phyloP scores from a whole-genome alignment of 2,329 filamentous ascomycete genomes.

The Beauveria bassiana region DNA sequence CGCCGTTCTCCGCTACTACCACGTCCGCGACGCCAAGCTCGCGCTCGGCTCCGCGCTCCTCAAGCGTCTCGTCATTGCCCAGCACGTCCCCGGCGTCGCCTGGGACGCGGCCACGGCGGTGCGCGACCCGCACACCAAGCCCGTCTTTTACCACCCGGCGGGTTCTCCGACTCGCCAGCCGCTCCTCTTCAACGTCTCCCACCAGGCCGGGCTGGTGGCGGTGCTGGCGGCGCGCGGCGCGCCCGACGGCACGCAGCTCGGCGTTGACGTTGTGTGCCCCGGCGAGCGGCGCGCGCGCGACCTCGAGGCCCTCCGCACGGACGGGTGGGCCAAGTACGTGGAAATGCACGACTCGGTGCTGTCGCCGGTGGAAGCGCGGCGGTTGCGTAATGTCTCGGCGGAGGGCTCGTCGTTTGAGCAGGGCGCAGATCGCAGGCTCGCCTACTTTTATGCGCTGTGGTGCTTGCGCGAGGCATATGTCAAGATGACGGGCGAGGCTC shows the following conservation, averaged over 20 bases:
- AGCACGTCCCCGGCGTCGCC: slow-evolving; percentile 44
- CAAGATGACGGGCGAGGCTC: slow-evolving; percentile 73
- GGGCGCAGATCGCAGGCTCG: slow-evolving; percentile 38
- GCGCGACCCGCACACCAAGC: slow-evolving; percentile 48
- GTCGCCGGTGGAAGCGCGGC: slow-evolving; percentile 49
- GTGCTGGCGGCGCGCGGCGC: slow-evolving; percentile 46
- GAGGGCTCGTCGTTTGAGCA: slow-evolving; percentile 22
- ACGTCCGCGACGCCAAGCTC: slow-evolving; percentile 67
- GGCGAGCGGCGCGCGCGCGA: slow-evolving; percentile 60
- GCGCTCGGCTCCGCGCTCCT: slow-evolving; percentile 63
- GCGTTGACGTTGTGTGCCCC: slow-evolving; percentile 70
- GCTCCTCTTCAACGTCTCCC: slow-evolving; percentile 66
- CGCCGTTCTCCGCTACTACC: slow-evolving; percentile 53
- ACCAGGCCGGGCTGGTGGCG: slow-evolving; percentile 68
- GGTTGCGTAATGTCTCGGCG: slow-evolving; percentile 45
- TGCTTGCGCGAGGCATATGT: slow-evolving; percentile 74
- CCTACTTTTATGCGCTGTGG: slow-evolving; percentile 71
- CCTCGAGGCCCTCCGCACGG: slow-evolving; percentile 43
- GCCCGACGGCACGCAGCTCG: slow-evolving; percentile 41
- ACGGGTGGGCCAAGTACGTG: slow-evolving; percentile 60
- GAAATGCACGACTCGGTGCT: slow-evolving; percentile 68
- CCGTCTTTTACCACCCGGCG: slow-evolving; percentile 42
- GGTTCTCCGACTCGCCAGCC: slow-evolving; percentile 34
- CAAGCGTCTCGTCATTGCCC: slow-evolving; percentile 61
- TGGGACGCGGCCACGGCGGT: slow-evolving; percentile 53